Base-by-base conservation (phyloP, 345 rosid species). In the Kandelia obovata region DNA sequence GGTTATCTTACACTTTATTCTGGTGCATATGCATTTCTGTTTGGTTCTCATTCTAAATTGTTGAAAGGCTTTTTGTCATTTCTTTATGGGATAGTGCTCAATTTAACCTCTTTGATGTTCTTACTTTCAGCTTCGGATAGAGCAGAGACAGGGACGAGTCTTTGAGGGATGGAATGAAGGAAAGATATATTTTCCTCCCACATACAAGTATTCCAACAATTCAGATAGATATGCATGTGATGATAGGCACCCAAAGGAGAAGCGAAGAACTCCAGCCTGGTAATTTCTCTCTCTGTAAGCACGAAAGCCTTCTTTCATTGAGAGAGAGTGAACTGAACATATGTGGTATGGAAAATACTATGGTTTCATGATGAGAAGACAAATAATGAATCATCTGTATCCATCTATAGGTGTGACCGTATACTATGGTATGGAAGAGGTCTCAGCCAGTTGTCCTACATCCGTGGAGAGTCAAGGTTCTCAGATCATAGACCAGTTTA, bases 251-350 rank as follows among this genome's bases (percentile, higher is more conserved):
- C 90, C 88, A 27, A 90, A 88, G 85, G 91, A 83, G 83, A 96
- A 96, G 74, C 81, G 98, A 83, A 87, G 98, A 67, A 96, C 99
- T 53, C 99, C 99, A 0, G 98, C 99, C 27, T 96, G 99, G 99
- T 95, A 87, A 55, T 53, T 63, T 64, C 27, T 57, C 27, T 34
- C 37, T 34, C 8, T 6, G 37, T 34, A 7, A 34, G 10, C 37
- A 34, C 1, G 1, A 34, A 34, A 34, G 37, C 37, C 1, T 10
- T 31, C 30, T 15, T 13, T 57, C 58, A 5, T 19, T 2, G 0
- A 53, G 58, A 53, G 27, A 25, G 25, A 20, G 23, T 25, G 16
- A 56, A 21, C 30, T 10, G 30, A 9, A 43, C 16, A 13, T 26
- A 55, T n/a, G 31, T 53, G 30, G 27, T 43, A 21, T 9, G 35